Evolutionary conservation across 371 early-diverging fungal species (phyloP).

Genomic region (Mortierella sp.): DNA sequence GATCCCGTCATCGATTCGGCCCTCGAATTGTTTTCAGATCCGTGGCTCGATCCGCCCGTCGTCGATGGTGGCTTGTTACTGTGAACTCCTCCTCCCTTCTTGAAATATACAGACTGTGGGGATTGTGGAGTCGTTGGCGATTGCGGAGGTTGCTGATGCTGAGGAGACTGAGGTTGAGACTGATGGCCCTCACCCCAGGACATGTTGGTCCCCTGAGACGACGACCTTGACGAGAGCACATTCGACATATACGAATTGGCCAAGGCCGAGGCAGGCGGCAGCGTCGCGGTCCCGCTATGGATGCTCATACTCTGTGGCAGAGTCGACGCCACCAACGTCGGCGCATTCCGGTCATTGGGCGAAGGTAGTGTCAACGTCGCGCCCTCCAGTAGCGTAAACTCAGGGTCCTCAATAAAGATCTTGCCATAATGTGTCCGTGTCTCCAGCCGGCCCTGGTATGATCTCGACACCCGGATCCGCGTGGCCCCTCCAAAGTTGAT

Average conservation of each 20-base stretch:
- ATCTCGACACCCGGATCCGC: slow-evolving; percentile 12
- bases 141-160: not conserved
- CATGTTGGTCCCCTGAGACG: slow-evolving; percentile 20
- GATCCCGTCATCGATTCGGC: slow-evolving; percentile 31
- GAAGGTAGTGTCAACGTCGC: slow-evolving; percentile 19
- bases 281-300: not conserved
- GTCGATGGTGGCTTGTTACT: slow-evolving; percentile 10
- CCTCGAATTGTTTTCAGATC: slow-evolving; percentile 18
- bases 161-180: no score
- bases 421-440: slow-evolving; percentile 29
- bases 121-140: not conserved
- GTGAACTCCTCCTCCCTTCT: not conserved
- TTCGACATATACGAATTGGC: slow-evolving; percentile 10
- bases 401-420: slow-evolving; percentile 22
- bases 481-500: slow-evolving; percentile 27
- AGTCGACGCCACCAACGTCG: not conserved
- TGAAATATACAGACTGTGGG: not conserved
- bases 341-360: slow-evolving; percentile 13
- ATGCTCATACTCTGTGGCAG: not conserved
- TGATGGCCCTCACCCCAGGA: slow-evolving; percentile 25
- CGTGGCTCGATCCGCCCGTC: slow-evolving; percentile 11
- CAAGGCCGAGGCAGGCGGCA: not conserved
- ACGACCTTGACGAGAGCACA: slow-evolving; percentile 7
- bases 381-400: slow-evolving; percentile 22
- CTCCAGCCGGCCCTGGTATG: slow-evolving; percentile 23